Evolutionary conservation across 208 protist species (phyloP).

Genomic region (Leishmania turanica): DNA sequence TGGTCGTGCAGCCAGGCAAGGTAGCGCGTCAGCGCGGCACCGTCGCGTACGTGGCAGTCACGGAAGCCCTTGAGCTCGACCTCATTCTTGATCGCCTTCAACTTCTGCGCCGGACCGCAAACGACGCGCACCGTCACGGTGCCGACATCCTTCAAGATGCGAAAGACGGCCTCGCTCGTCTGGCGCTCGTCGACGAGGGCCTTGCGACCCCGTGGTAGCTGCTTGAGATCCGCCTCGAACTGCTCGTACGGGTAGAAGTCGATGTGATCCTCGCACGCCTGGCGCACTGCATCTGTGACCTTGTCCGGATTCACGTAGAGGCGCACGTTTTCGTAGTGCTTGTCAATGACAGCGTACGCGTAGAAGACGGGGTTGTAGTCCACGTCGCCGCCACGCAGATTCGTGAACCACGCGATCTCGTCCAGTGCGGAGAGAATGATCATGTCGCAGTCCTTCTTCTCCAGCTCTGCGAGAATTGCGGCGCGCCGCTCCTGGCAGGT

Average conservation of each 20-base stretch:
- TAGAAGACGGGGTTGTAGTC: constrained; percentile 93
- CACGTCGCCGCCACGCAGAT: constrained; percentile 90
- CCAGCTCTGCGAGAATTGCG: constrained; percentile 46
- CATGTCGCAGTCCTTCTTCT: constrained; percentile 56
- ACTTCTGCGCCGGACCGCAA: constrained; percentile 71
- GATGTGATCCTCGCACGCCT: constrained; percentile 27
- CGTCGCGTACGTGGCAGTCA: constrained; percentile 93
- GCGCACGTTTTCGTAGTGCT: constrained; percentile 36
- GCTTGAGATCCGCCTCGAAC: constrained; percentile 55
- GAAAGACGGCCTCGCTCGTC: constrained; percentile 70
- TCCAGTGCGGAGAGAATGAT: constrained; percentile 90
- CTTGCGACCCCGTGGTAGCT: constrained; percentile 34
- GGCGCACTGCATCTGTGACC: constrained; percentile 32
- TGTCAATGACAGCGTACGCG: constrained; percentile 75
- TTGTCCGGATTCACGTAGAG: constrained; percentile 37
- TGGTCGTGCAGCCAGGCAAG: constrained; percentile 91
- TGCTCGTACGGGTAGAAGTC: constrained; percentile 78
- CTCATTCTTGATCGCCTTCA: constrained; percentile 93
- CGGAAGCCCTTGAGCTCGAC: constrained; percentile 93
- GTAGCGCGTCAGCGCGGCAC: constrained; percentile 90
- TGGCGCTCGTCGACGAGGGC: constrained; percentile 76
- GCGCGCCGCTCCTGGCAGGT: constrained; percentile 61
- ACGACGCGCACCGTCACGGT: constrained; percentile 42
- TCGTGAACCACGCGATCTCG: constrained; percentile 93
- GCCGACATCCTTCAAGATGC: constrained; percentile 37